Evolutionary conservation across 495 filamentous ascomycete genomes (phyloP), one percentile per base, ranked within the genome.

Genomic region (Choiromyces venosus): DNA sequence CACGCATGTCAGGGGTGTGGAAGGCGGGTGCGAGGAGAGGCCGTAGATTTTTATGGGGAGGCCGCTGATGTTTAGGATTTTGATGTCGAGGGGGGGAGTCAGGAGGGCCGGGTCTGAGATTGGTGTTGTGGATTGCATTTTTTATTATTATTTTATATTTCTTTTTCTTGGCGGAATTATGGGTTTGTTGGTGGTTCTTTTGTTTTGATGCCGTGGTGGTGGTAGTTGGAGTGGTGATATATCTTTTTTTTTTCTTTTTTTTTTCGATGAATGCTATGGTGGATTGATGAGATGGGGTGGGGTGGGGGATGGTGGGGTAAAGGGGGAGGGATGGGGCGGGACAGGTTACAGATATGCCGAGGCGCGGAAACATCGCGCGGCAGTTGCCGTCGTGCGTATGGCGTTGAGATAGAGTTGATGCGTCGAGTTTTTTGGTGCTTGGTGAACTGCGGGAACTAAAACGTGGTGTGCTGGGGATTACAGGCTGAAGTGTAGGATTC

Each of bases 211-310:
- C 78, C 72, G 35, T 79, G 76, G 39, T 79, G 76, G 39, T 87
- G 82, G 12, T 82, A 73, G 5, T 83, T 75, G 21, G 84, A 72
- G 14, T 85, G 33, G 7, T 56, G 73, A 71, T 66, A 76, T 72
- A 40, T 76, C 72, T 19, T 16, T 67, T 65, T 44, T 40, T 9
- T 40, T 37, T 8, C n/a, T 44, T 14, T 25, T 64, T 66, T 35
- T 52, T 21, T 37, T 35, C 40, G 0, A 42, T 42, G 14, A 10
- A 42, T 19, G 44, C n/a, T n/a, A n/a, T n/a, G 44, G 8, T 10
- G 7, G 21, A 10, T n/a, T 3, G 46, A 52, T 25, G 8, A 16
- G 46, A 52, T 25, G n/a, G 25, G n/a, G 46, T 9, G n/a, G 21
- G 46, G 46, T 25, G 46, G 8, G 4, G 3, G 3, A n/a, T n/a